phyloP scores from a whole-genome alignment of 2,329 filamentous ascomycete genomes.

The Fusarium albosuccineum region DNA sequence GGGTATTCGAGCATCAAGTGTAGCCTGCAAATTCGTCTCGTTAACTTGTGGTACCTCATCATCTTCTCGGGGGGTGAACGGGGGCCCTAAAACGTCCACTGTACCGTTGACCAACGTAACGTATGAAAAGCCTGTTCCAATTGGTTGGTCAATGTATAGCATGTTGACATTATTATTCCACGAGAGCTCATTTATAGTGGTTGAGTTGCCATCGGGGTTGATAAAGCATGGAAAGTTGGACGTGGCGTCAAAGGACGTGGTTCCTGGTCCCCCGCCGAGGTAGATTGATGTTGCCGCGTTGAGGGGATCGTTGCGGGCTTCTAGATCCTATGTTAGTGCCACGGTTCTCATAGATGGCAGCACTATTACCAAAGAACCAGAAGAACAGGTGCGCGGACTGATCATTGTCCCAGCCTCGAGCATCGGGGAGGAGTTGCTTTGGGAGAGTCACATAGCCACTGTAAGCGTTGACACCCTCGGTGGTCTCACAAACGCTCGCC shows the following conservation, averaged over 20 bases:
- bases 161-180: conserved; percentile 67
- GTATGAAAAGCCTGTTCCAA: conserved; percentile 74
- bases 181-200: conserved; percentile 67
- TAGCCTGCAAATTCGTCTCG: conserved; percentile 30
- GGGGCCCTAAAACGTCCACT: conserved; percentile 59
- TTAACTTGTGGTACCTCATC: conserved; percentile 18
- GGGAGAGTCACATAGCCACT: conserved; percentile 43
- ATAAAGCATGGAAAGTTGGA: conserved; percentile 67
- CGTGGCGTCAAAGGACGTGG: conserved; percentile 70
- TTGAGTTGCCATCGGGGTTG: conserved; percentile 63
- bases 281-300: conserved; percentile 61
- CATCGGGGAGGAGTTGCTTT: conserved; percentile 46
- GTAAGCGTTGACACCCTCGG: conserved; percentile 36
- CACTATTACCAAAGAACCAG: conserved; percentile 55
- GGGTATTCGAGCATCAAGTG: conserved; percentile 12
- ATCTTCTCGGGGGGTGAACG: conserved; percentile 21
- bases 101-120: conserved; percentile 62
- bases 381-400: conserved; percentile 54
- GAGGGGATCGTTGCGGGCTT: conserved; percentile 46
- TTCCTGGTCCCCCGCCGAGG: conserved; percentile 74
- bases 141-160: conserved; percentile 69
- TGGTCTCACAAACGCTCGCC: conserved; percentile 44
- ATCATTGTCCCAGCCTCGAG: conserved; percentile 26
- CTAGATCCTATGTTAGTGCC: too few species aligned
- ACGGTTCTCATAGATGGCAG: fast-evolving